Evolutionary conservation across 2,329 filamentous ascomycete species (phyloP), one percentile per base, ranked within the genome.

Genomic region (Nemania bipapillata): DNA sequence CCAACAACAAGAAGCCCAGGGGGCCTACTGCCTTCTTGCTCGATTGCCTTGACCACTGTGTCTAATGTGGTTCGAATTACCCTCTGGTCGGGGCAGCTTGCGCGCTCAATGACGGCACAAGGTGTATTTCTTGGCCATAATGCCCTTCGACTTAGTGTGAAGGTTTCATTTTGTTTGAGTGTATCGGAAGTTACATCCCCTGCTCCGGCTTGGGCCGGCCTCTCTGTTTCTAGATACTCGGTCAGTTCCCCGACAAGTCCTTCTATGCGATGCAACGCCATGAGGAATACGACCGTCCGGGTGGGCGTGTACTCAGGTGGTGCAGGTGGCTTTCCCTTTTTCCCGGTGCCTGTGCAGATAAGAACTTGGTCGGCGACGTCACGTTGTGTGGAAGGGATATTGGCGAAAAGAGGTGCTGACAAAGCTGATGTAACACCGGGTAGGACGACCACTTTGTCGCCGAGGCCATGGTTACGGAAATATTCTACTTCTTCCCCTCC

Each of bases 271-370:
- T 99, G 96, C 70, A 99, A 82, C 3, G 93, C 93, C 96, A 99
- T 99, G 55, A 99, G 83, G 73, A 98, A 97, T 3, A 99, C 92
- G 0, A 96, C 92, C 0, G 96, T 98, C 65, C 94, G 87, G 8
- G 87, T 91, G 1, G 86, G 79, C 0, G 94, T 88, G 78, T 90
- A 97, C 70, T 90, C 90, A 0, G 96, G 96, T 37, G 94, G 93
- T n/a, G 88, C 83, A 0, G 94, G 94, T 0, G 93, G 85, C 63
- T 88, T 91, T 12, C 96, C 96, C 81, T 97, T 96, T 76, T 96
- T 89, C 0, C 96, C 96, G 0, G 96, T 99, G 0, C 96, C 96
- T 0, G 96, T 99, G 81, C 96, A 98, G n/a, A 99, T 87, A 28
- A 99, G 86, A 0, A 99, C 90, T 80, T 98, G 94, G 77, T 99